Evolutionary conservation across 164 flowering plant genomes (phyloP), one percentile per base, ranked within the genome.

Genomic region (Hamamelis virginiana): DNA sequence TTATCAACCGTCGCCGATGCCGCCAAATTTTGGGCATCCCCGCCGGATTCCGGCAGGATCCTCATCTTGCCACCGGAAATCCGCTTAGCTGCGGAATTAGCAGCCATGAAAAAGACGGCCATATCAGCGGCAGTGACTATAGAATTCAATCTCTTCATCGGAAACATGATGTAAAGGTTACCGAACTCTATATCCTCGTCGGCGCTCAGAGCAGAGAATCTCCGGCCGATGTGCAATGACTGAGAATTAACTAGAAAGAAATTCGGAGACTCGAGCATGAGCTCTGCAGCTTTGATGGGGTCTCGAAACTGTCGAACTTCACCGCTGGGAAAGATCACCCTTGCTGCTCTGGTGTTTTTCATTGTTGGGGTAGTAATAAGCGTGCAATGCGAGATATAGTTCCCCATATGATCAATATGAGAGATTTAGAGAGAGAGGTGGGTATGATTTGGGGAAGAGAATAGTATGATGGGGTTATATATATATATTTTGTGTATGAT

Each of bases 171-270:
- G 70, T 87, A 87, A 2, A 81, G 83, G 46, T 74, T 69, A 0
- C 82, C 91, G 13, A 77, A 66, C 72, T 87, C 88, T 56, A 87
- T 64, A 45, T 84, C 89, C 60, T 85, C 88, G 46, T 87, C 91
- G 1, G 91, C 91, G n/a, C 23, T 46, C 21, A 87, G 83, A 1
- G 89, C 80, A 19, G 79, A 68, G 67, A 87, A 87, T 59, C 87
- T 69, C 53, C 79, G 69, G 1, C 86, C 86, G 9, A 83, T 82
- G 51, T 75, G 78, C 41, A 87, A 69, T 3, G 88, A 78, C 46
- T 55, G 52, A 4, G 88, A 74, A 57, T 78, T 79, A 13, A 64
- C 80, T 5, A 83, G 48, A 76, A 85, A 87, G 73, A 28, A 76
- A 23, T 59, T 74, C 0, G 91, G 88, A 16, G 68, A 69, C 64